A percentile compares a stretch with the other conserved stretches of the same genome.
These are phyloP conservation scores for Pythium coloratum DNA, from an alignment of 352 stramenopile genomes.

Conservation along the genomic window DNA sequence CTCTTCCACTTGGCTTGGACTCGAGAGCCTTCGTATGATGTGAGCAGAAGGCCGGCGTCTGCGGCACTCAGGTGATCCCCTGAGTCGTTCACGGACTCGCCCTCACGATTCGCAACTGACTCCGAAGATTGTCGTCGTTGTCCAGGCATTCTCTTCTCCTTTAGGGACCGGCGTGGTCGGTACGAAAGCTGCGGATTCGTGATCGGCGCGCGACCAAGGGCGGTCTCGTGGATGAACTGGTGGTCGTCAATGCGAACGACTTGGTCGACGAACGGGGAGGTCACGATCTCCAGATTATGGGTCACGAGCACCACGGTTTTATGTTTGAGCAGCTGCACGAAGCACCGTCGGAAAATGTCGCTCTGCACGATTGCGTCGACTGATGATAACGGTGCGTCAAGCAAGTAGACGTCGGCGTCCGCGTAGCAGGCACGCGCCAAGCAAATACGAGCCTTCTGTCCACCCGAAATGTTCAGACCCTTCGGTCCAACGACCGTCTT, in stretches of 20 bases:
- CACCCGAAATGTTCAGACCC: conserved; percentile 90
- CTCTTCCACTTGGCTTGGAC: conserved; percentile 18
- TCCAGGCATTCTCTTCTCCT: conserved; percentile 2
- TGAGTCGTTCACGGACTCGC: not conserved
- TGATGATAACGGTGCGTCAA: conserved; percentile 89
- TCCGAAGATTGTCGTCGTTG: not conserved
- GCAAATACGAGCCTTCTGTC: conserved; percentile 78
- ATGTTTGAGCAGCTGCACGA: conserved; percentile 23
- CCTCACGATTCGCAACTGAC: not conserved
- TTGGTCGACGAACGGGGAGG: conserved; percentile 29
- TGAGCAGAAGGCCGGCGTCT: conserved; percentile 2
- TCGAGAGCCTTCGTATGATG: conserved; percentile 4
- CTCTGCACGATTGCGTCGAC: conserved; percentile 93
- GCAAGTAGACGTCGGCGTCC: conserved; percentile 58
- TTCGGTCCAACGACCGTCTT: conserved; percentile 92
- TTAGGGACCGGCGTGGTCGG: conserved; percentile 1
- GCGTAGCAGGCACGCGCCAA: conserved; percentile 57
- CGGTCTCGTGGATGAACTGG: conserved; percentile 26
- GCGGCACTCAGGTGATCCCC: not conserved
- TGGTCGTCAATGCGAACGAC: conserved; percentile 26
- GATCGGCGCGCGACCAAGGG: conserved; percentile 8
- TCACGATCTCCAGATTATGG: conserved; percentile 61
- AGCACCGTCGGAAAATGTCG: conserved; percentile 67
- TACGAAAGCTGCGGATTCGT: conserved; percentile 16
- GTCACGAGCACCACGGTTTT: conserved; percentile 87